A percentile compares a stretch with the other conserved stretches of the same genome.
Conservation (phyloP, 139 green algal genomes). For the Auxenochlorella pyrenoidosa region DNA sequence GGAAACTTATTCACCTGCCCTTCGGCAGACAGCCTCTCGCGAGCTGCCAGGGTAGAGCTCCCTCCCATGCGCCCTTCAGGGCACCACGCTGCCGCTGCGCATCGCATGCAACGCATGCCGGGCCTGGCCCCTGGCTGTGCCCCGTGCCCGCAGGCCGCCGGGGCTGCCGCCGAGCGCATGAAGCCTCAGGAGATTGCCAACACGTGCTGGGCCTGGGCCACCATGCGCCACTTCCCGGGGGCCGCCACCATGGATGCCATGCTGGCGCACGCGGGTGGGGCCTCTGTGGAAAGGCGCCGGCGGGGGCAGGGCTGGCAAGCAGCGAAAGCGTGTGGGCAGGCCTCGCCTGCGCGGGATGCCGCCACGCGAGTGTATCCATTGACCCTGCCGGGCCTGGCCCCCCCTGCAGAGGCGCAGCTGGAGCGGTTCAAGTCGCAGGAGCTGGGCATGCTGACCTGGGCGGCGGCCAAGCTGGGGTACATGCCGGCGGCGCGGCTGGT, state of each 20-base stretch:
- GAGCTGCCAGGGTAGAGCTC: too few relatives aligned
- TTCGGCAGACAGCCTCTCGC: too few relatives aligned
- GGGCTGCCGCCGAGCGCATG: conserved; percentile 24
- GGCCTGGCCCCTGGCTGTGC: too few relatives aligned
- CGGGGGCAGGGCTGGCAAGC: too few relatives aligned
- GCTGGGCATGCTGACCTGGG: conserved; percentile 42
- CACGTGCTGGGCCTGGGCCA: conserved; percentile 53
- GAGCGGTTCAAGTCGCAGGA: conserved; percentile 30
- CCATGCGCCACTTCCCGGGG: conserved; percentile 43
- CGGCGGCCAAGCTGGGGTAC: conserved; percentile 48
- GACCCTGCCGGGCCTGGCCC: too few relatives aligned
- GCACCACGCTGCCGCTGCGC: background rate
- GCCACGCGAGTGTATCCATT: too few relatives aligned
- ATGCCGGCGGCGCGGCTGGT: conserved; percentile 48
- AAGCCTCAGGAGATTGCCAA: conserved; percentile 64
- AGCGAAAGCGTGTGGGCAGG: too few relatives aligned
- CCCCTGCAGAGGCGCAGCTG: background rate
- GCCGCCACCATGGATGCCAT: conserved; percentile 23
- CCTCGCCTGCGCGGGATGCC: too few relatives aligned
- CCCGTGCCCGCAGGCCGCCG: background rate
- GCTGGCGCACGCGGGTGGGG: background rate
- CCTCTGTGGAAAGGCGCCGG: too few relatives aligned
- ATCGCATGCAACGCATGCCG: too few relatives aligned
- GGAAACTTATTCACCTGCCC: too few relatives aligned
- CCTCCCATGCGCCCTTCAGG: too few relatives aligned